A percentile compares a stretch with the other conserved stretches of the same genome.
These are phyloP conservation scores for Beauveria medogensis DNA, from an alignment of 2,329 filamentous ascomycete genomes.

Conservation along the genomic window DNA sequence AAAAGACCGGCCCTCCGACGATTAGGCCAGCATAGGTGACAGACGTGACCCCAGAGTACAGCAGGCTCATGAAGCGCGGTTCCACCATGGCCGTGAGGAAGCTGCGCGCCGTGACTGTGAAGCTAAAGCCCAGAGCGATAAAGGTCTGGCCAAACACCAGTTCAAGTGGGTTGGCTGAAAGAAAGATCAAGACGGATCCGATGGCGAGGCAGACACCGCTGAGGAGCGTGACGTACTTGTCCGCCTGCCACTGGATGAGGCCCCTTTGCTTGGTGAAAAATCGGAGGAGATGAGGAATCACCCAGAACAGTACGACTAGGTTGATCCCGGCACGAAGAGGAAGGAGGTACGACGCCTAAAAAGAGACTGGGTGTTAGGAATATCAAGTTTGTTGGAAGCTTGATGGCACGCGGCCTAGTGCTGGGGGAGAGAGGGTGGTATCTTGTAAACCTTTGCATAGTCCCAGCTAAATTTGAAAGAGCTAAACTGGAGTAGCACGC, in stretches of 20 bases:
- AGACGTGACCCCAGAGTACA: slow-evolving; percentile 14
- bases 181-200: slow-evolving; percentile 11
- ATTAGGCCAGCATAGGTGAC: slow-evolving; percentile 9
- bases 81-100: slow-evolving; percentile 13
- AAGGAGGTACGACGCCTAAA: slow-evolving; percentile 14
- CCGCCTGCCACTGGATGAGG: neutral
- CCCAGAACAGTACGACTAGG: slow-evolving; percentile 8
- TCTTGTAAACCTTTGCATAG: neutral
- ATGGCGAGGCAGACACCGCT: slow-evolving; percentile 12
- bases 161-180: slow-evolving; percentile 6
- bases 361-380: neutral
- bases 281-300: slow-evolving; percentile 11
- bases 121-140: slow-evolving; percentile 11
- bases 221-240: slow-evolving; percentile 13
- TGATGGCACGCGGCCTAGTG: neutral
- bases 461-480: neutral
- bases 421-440: too few species aligned
- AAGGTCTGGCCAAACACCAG: slow-evolving; percentile 11
- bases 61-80: slow-evolving; percentile 8
- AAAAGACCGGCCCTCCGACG: slow-evolving; percentile 7
- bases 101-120: slow-evolving; percentile 13
- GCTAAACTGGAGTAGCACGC: neutral
- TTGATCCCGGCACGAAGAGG: slow-evolving; percentile 14
- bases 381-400: too few species aligned
- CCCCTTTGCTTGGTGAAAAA: slow-evolving; percentile 4